phyloP scores from a whole-genome alignment of 495 filamentous ascomycete species.

The Hypoxylon fuscum region DNA sequence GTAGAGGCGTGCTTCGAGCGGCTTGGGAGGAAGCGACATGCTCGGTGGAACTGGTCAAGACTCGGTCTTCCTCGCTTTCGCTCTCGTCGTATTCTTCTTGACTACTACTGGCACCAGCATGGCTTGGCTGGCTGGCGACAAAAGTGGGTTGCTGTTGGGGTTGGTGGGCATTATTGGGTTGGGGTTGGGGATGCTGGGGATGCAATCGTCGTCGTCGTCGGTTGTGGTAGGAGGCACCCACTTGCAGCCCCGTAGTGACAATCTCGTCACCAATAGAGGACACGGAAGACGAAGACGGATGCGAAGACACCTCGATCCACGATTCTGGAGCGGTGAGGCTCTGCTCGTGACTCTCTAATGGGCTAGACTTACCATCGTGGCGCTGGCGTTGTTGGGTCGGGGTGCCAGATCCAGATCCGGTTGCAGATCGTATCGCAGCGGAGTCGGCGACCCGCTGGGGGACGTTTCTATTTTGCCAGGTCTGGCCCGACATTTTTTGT shows the following conservation, averaged over 20 bases:
- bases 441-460: conserved; percentile 30
- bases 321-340: conserved; percentile 71
- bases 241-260: conserved; percentile 82
- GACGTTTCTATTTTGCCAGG: conserved; percentile 31
- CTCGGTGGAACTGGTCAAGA: conserved; percentile 88
- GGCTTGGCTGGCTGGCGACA: conserved; percentile 52
- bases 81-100: conserved; percentile 65
- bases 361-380: conserved; percentile 40
- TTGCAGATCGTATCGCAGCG: conserved; percentile 28
- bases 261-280: conserved; percentile 90
- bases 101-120: conserved; percentile 68
- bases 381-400: conserved; percentile 39
- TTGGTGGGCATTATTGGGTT: too few species aligned
- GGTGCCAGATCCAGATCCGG: conserved; percentile 18
- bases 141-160: conserved; percentile 37
- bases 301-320: conserved; percentile 94
- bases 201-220: conserved; percentile 65
- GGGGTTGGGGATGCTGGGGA: conserved; percentile 52
- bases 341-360: conserved; percentile 6
- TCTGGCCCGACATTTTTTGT: conserved; percentile 36
- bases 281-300: conserved; percentile 88
- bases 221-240: conserved; percentile 64
- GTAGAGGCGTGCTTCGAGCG: conserved; percentile 30
- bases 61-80: conserved; percentile 82
- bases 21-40: conserved; percentile 58